A percentile compares a stretch with the other conserved stretches of the same genome.
These are phyloP conservation scores for Mucor indicus DNA, from an alignment of 371 early-diverging fungal genomes.

Conservation along the genomic window DNA sequence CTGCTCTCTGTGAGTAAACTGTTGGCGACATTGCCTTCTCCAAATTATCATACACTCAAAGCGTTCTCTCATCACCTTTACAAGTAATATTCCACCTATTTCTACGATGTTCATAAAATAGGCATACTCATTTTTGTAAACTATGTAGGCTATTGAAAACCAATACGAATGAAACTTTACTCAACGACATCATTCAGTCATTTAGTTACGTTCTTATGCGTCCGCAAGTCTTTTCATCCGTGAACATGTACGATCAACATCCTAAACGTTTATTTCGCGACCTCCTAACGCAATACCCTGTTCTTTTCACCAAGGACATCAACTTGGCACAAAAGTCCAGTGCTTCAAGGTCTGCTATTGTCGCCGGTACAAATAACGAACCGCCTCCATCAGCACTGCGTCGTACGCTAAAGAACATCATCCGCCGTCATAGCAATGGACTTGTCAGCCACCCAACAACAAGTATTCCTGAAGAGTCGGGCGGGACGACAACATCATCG, in stretches of 20 bases:
- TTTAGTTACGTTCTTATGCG: conserved; percentile 50
- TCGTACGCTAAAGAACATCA: conserved; percentile 1
- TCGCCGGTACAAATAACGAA: conserved; percentile 2
- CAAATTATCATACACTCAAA: conserved; percentile 54
- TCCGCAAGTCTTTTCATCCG: conserved; percentile 30
- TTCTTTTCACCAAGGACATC: conserved; percentile 15
- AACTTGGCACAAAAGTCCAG: conserved; percentile 12
- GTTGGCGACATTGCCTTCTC: conserved; percentile 49
- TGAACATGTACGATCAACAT: conserved; percentile 51
- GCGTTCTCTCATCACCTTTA: conserved; percentile 40
- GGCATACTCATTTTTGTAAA: background rate
- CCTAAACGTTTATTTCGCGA: conserved; percentile 48
- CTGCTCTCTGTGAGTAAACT: conserved; percentile 31
- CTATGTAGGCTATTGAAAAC: conserved; percentile 3
- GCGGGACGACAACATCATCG: background rate
- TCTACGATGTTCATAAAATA: background rate
- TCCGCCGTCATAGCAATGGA: conserved; percentile 1
- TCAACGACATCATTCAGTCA: conserved; percentile 16
- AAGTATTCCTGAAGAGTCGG: background rate
- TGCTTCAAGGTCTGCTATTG: conserved; percentile 9
- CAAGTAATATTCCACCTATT: conserved; percentile 9
- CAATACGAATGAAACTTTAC: background rate
- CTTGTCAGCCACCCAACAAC: background rate
- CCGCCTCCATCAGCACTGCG: conserved; percentile 1
- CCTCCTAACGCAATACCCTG: conserved; percentile 29